Evolutionary conservation across 139 green algal genomes (phyloP), one percentile per base, ranked within the genome.

Genomic region (Penium margaritaceum): DNA sequence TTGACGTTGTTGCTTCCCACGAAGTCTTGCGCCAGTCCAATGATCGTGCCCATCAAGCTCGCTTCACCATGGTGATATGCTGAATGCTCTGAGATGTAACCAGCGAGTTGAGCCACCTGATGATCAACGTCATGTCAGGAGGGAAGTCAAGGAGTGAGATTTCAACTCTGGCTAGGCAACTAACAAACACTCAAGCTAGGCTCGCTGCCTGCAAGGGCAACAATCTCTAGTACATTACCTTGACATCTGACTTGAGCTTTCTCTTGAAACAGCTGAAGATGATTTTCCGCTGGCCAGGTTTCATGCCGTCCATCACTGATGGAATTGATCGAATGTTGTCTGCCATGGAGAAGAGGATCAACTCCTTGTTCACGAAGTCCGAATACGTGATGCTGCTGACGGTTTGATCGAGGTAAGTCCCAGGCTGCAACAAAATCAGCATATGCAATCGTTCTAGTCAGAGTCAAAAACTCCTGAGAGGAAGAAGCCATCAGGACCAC

Each of bases 1-100:
- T 97, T 96, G 81, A 99, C 83, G 87, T 99, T 99, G 87, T 99
- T 98, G 84, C 74, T 89, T 55, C 94, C 94, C 55, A 96, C 89
- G 78, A 95, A 98, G 83, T 96, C 86, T 84, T 98, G 79, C 15
- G 91, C 91, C 34, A 96, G 74, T 60, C 87, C 84, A 5, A 96
- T 76, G 64, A 97, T 96, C 66, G 93, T 95, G 46, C 62, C 72
- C 38, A 82, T 67, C 75, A 99, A 75, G 61, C 80, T 91, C 5
- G 83, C 63, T 81, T 99, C 94, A 65, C 93, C 94, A 78, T 99
- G 94, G 81, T 99, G 94, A 85, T 99, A 99, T 19, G 92, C 94
- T 5, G 89, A 89, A 77, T 97, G 89, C 81, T 97, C 92, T 1
- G 89, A 87, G 21, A 99, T 91, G 75, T 97, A 97, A 14, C 91